A percentile compares a stretch with the other conserved stretches of the same genome.
Evolutionary conservation across 192 early-diverging fungal species (phyloP).

Genomic region (Dissophora ornata): DNA sequence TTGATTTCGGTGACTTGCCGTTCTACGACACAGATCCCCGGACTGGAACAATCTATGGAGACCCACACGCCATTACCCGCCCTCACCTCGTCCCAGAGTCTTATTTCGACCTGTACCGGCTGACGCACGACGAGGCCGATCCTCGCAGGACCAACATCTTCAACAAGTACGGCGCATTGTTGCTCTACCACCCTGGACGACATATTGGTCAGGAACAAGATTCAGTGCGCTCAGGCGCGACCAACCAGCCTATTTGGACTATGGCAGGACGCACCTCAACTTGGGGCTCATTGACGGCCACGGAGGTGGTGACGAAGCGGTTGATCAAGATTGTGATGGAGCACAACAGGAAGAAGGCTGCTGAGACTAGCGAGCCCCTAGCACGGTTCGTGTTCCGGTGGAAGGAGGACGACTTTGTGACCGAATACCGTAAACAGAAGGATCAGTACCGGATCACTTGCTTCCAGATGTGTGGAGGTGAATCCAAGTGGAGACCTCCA

Average conservation of each 20-base stretch:
- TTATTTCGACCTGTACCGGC: conserved; percentile 30
- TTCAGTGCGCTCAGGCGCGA: conserved; percentile 14
- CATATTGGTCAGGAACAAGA: conserved; percentile 52
- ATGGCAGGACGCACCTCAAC: conserved; percentile 36
- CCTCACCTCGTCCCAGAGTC: conserved; percentile 22
- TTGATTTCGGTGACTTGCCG: conserved; percentile 48
- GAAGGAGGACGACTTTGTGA: conserved; percentile 48
- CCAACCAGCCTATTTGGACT: conserved; percentile 36
- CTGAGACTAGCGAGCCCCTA: conserved; percentile 25
- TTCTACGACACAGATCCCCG: conserved; percentile 49
- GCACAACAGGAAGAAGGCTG: conserved; percentile 40
- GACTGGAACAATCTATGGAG: conserved; percentile 44
- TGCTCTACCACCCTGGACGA: conserved; percentile 49
- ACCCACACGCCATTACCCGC: conserved; percentile 37
- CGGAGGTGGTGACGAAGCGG: conserved; percentile 29
- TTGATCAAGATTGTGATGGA: conserved; percentile 42
- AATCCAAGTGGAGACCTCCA: conserved; percentile 38
- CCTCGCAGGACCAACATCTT: conserved; percentile 32
- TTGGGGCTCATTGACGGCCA: conserved; percentile 37
- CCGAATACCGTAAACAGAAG: conserved; percentile 46
- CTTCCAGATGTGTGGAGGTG: conserved; percentile 50
- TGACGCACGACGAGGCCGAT: conserved; percentile 29
- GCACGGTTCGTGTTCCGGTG: conserved; percentile 50
- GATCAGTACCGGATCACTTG: conserved; percentile 46
- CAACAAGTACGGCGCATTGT: conserved; percentile 34